Evolutionary conservation across 2,329 filamentous ascomycete genomes (phyloP), one percentile per base, ranked within the genome.

Genomic region (Aspergillus amoenus): DNA sequence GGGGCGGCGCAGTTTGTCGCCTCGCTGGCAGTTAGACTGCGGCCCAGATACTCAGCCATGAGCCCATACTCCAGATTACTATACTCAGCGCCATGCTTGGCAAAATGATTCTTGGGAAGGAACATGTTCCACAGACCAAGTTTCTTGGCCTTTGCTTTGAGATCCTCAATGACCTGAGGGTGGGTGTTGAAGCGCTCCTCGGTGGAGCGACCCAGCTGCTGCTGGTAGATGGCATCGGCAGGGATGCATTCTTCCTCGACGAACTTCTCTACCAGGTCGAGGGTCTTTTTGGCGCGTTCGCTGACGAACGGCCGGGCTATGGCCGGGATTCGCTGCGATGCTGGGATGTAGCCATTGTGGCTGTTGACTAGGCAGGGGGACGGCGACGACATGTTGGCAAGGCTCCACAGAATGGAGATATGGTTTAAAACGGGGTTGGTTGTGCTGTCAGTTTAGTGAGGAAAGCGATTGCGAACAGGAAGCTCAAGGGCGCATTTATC

Each of bases 51-150:
- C 79, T 99, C 94, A n/a, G 94, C 94, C 93, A 97, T 97, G 68
- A 97, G 80, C 15, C 93, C 94, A 72, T 99, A 99, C 78, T 99
- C 94, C 61, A 97, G 81, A 76, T 97, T 99, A 59, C 87, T 91
- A 79, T 91, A 97, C 30, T 94, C 94, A 21, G 93, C 91, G 1
- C 92, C 95, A 79, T 97, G 91, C 4, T 17, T 17, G 74, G 89
- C 91, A 83, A 97, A 97, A 78, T 97, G 92, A 67, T 88, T 92
- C 80, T 90, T 93, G 63, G 94, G 91, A 66, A 99, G 78, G 81
- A 99, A 99, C 88, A 99, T 89, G 78, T 99, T 99, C 94, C 94
- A 99, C 44, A 99, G 82, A 1, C 93, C 94, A 27, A 96, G 83
- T 66, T 88, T 82, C 70, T 82, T 84, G 44, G 93, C 94, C 75